A percentile compares a stretch with the other conserved stretches of the same genome.
Conservation (phyloP, 208 protist genomes). For the Crithidia fasciculata region DNA sequence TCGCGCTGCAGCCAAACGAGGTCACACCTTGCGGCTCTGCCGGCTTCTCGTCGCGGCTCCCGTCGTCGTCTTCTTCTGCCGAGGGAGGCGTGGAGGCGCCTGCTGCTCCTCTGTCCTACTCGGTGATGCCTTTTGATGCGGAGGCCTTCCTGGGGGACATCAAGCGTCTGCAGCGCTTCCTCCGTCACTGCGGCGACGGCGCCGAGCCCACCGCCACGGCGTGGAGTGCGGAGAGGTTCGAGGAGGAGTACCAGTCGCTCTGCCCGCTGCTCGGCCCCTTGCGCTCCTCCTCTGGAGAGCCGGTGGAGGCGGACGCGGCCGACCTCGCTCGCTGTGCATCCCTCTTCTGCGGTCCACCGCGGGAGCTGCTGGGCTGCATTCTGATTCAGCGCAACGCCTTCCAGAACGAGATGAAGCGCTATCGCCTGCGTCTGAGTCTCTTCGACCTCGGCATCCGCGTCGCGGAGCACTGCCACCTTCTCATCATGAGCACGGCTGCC, state of each 20-base stretch:
- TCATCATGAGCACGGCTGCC: conserved; percentile 72
- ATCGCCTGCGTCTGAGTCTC: conserved; percentile 81
- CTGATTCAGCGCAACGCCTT: conserved; percentile 86
- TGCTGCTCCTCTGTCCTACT: conserved; percentile 59
- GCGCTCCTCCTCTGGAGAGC: conserved; percentile 9
- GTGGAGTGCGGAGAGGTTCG: conserved; percentile 26
- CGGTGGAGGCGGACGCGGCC: conserved; percentile 12
- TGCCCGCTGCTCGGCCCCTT: conserved; percentile 32
- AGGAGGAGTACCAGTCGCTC: conserved; percentile 25
- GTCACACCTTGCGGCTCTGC: conserved; percentile 50
- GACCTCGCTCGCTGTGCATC: conserved; percentile 14
- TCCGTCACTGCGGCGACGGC: conserved; percentile 67
- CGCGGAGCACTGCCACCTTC: conserved; percentile 86
- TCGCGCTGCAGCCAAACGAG: conserved; percentile 40
- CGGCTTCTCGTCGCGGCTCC: conserved; percentile 25
- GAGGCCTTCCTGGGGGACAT: conserved; percentile 65
- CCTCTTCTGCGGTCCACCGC: conserved; percentile 54
- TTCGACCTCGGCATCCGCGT: conserved; percentile 87
- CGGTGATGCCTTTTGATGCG: conserved; percentile 63
- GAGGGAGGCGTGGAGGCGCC: background rate
- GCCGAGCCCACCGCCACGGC: background rate
- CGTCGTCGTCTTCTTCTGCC: background rate
- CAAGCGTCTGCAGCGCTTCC: conserved; percentile 64
- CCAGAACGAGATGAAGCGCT: conserved; percentile 84
- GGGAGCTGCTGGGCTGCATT: conserved; percentile 82